Evolutionary conservation across 179 eudicot species (phyloP), one percentile per base, ranked within the genome.

Genomic region (Beta corolliflora): DNA sequence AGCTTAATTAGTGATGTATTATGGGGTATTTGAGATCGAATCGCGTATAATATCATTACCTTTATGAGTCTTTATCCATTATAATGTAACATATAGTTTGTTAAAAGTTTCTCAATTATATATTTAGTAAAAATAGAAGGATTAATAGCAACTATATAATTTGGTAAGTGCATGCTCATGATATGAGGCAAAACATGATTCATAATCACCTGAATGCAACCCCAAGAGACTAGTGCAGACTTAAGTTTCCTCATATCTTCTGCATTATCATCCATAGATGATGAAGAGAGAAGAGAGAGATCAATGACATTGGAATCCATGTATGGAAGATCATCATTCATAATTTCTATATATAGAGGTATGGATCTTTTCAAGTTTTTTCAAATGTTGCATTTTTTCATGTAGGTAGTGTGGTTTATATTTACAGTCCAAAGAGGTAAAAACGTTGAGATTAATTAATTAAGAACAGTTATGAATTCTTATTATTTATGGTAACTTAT

Each of bases 251-350:
- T 29, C 11, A 66, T 9, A 14, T 66, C 70, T 31, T 12, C 7
- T 3, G 6, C 8, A 13, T 3, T 31, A 41, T 29, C 36, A 13
- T 0, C 4, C 29, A 45, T 2, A 3, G 70, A 66, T 31, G 70
- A 31, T 29, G 70, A 66, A 10, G 46, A 66, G 4, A 66, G 16
- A 3, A 66, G 3, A 31, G 46, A 66, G 0, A 25, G 1, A 64
- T 64, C 68, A 13, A 66, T 8, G 14, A 66, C 70, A 66, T 66
- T 13, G 36, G 70, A 66, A 66, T 66, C 70, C 70, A 66, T 66
- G 46, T 66, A 66, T 29, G 70, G 46, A 66, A 66, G 45, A 16
- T 66, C 70, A 31, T 66, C 46, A 29, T 48, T 9, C 52, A 48
- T 48, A 9, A 9, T 48, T 6, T 1, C 3, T 48, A 48, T 48